Evolutionary conservation across 495 filamentous ascomycete species (phyloP).

Genomic region (Aspergillus cristatus): DNA sequence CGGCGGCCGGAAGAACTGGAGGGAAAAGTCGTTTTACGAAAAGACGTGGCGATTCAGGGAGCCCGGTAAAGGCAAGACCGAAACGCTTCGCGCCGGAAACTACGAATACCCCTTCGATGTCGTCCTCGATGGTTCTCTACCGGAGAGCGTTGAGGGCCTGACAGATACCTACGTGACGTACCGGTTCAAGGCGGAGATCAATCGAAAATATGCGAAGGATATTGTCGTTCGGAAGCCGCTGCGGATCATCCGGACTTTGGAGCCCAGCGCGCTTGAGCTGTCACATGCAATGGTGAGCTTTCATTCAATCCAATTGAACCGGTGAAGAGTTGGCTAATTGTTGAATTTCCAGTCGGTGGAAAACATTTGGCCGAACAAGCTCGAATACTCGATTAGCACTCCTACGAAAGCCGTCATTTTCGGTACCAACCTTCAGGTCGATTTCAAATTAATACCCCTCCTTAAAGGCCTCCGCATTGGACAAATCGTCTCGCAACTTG

Average conservation of each 20-base stretch:
- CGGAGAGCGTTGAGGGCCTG: constrained; percentile 86
- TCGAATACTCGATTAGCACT: constrained; percentile 82
- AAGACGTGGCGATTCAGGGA: constrained; percentile 47
- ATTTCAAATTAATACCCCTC: constrained; percentile 73
- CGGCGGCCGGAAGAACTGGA: constrained; percentile 38
- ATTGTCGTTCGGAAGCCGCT: constrained; percentile 69
- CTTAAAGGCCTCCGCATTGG: constrained; percentile 81
- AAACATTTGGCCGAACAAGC: constrained; percentile 91
- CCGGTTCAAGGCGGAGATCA: constrained; percentile 78
- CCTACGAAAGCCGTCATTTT: constrained; percentile 89
- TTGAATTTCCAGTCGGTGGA: constrained; percentile 58
- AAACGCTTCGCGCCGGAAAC: constrained; percentile 62
- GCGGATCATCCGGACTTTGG: constrained; percentile 78
- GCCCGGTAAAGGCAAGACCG: constrained; percentile 42
- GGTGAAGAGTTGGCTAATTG: no score
- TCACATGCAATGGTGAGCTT: constrained; percentile 67
- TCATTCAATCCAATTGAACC: no score
- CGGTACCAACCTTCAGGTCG: constrained; percentile 68
- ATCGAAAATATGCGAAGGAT: constrained; percentile 72
- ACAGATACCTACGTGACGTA: constrained; percentile 74
- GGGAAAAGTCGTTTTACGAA: constrained; percentile 47
- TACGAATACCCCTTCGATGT: constrained; percentile 89
- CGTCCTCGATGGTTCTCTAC: constrained; percentile 60
- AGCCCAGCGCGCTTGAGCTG: constrained; percentile 70
- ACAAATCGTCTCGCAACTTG: constrained; percentile 60